Conservation (phyloP, 805 yeast genomes). For the Saturnispora serradocipensis region DNA sequence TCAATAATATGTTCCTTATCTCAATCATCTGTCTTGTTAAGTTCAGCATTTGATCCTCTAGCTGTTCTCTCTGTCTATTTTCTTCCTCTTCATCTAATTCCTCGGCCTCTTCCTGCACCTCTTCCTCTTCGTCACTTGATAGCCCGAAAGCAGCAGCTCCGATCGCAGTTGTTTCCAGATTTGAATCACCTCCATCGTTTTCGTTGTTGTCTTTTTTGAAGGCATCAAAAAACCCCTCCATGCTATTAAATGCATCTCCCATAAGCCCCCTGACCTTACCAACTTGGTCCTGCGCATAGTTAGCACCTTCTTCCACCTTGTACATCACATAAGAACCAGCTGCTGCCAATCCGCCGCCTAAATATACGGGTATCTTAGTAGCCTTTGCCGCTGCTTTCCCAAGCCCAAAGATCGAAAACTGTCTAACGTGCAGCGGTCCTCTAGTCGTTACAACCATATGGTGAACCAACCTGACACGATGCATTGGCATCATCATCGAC, state of each 20-base stretch:
- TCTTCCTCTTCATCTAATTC: conserved; percentile 37
- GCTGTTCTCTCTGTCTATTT: conserved; percentile 39
- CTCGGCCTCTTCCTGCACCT: conserved; percentile 37
- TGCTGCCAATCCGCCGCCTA: conserved; percentile 90
- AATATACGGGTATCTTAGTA: conserved; percentile 61
- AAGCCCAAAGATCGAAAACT: conserved; percentile 29
- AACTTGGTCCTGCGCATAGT: conserved; percentile 59
- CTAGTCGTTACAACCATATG: neutral
- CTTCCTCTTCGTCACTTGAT: conserved; percentile 27
- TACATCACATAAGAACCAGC: conserved; percentile 90
- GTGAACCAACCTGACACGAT: conserved; percentile 4
- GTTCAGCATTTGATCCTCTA: conserved; percentile 76
- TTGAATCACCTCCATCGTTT: conserved; percentile 17
- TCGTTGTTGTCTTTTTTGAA: conserved; percentile 10
- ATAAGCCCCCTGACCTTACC: conserved; percentile 54
- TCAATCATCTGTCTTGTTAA: conserved; percentile 96
- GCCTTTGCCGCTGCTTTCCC: conserved; percentile 49
- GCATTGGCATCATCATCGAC: conserved; percentile 2
- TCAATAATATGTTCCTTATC: conserved; percentile 68
- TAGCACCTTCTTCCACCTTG: conserved; percentile 81
- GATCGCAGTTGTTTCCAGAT: conserved; percentile 22
- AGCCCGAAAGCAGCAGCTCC: conserved; percentile 38
- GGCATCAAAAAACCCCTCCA: conserved; percentile 26
- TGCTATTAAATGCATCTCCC: conserved; percentile 38
- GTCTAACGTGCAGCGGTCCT: conserved; percentile 6